phyloP scores from a whole-genome alignment of 1,284 basidiomycete genomes.

The Clitocybe nebularis region DNA sequence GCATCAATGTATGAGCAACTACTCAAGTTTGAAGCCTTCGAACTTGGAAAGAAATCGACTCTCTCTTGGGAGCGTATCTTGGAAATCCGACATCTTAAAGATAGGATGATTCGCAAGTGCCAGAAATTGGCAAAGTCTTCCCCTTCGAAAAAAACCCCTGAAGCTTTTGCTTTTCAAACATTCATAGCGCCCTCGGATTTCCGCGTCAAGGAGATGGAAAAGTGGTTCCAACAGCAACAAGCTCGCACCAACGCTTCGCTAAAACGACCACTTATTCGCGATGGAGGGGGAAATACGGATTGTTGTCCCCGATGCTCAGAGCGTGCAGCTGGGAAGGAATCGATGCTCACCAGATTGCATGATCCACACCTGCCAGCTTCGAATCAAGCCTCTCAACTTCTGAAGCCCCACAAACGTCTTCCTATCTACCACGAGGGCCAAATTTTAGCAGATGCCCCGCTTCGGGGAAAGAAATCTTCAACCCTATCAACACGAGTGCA shows the following conservation, averaged over 20 bases:
- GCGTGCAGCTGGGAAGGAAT: background rate
- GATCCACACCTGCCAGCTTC: constrained; percentile 1
- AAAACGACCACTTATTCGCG: constrained; percentile 16
- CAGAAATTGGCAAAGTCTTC: constrained; percentile 48
- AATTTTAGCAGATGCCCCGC: constrained; percentile 7
- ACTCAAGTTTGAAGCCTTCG: constrained; percentile 53
- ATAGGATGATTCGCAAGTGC: constrained; percentile 75
- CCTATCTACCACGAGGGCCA: constrained; percentile 5
- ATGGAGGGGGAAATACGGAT: background rate
- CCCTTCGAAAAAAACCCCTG: constrained; percentile 31
- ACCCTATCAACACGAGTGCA: constrained; percentile 8
- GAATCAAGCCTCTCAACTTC: background rate
- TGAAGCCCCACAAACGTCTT: constrained; percentile 4
- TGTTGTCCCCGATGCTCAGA: constrained; percentile 3
- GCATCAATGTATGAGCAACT: constrained; percentile 64
- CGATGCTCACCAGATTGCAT: constrained; percentile 1
- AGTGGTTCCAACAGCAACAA: constrained; percentile 54
- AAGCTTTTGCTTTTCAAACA: constrained; percentile 50
- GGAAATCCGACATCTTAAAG: constrained; percentile 71
- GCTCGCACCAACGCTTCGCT: constrained; percentile 26
- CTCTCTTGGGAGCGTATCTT: constrained; percentile 64
- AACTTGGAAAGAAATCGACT: constrained; percentile 50
- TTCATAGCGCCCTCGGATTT: constrained; percentile 67
- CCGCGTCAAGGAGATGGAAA: constrained; percentile 72
- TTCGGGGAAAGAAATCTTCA: constrained; percentile 7